Evolutionary conservation across 129 eudicot species (phyloP).

Genomic region (Artemisia argyi): DNA sequence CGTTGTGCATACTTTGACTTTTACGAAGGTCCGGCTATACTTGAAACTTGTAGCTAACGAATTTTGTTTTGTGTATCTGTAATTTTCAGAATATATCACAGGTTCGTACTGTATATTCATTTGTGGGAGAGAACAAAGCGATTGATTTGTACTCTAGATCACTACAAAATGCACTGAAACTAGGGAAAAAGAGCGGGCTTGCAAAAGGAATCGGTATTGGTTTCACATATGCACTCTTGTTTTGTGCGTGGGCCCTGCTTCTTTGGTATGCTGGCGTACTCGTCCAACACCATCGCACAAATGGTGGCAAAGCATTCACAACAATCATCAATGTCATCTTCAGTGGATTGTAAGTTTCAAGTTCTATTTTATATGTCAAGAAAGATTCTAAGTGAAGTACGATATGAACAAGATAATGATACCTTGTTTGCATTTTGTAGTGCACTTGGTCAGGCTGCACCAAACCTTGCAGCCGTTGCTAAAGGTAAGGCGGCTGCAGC

Average conservation of each 20-base stretch:
- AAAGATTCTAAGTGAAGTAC: neutral
- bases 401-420: slow-evolving; percentile 12
- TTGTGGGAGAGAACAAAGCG: slow-evolving; percentile 76
- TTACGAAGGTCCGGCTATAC: neutral
- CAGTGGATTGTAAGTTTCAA: slow-evolving; percentile 78
- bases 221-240: slow-evolving; percentile 67
- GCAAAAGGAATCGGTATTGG: slow-evolving; percentile 89
- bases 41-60: neutral
- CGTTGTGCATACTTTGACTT: neutral
- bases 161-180: slow-evolving; percentile 66
- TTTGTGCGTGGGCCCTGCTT: slow-evolving; percentile 84
- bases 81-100: slow-evolving; percentile 66
- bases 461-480: slow-evolving; percentile 71
- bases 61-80: slow-evolving; percentile 12
- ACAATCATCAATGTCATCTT: slow-evolving; percentile 81
- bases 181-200: slow-evolving; percentile 65
- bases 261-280: slow-evolving; percentile 92
- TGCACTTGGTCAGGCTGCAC: slow-evolving; percentile 90
- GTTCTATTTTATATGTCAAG: neutral
- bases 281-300: slow-evolving; percentile 56
- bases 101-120: slow-evolving; percentile 74
- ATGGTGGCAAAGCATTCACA: slow-evolving; percentile 82
- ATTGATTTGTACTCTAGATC: slow-evolving; percentile 55
- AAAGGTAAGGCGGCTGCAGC: slow-evolving; percentile 70
- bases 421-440: slow-evolving; percentile 31